Evolutionary conservation across 2,329 filamentous ascomycete genomes (phyloP).

Genomic region (Botrytis galanthina): DNA sequence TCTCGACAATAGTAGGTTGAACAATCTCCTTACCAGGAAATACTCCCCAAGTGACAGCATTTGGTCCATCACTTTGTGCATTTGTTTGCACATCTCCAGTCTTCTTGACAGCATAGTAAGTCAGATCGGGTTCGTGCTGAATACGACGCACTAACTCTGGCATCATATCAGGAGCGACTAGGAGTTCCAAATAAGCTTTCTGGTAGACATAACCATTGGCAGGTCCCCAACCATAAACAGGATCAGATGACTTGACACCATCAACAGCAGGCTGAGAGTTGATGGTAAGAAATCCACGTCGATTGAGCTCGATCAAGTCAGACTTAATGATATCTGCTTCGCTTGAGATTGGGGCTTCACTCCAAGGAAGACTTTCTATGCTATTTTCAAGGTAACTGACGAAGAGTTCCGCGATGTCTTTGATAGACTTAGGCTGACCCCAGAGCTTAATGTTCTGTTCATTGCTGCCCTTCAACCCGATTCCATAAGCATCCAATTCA

Average conservation of each 20-base stretch:
- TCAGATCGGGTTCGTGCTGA: constrained; percentile 74
- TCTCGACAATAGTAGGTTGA: constrained; percentile 99
- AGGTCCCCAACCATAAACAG: constrained; percentile 91
- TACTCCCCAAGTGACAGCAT: constrained; percentile 99
- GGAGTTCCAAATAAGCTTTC: constrained; percentile 92
- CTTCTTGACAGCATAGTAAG: constrained; percentile 91
- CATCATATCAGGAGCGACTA: constrained; percentile 79
- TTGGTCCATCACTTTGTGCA: constrained; percentile 79
- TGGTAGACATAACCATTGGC: constrained; percentile 96
- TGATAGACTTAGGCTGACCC: constrained; percentile 78
- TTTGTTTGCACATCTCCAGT: constrained; percentile 81
- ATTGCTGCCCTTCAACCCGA: constrained; percentile 90
- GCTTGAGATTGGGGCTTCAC: constrained; percentile 78
- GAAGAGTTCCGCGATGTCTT: constrained; percentile 81
- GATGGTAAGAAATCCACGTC: constrained; percentile 84
- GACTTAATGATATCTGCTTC: constrained; percentile 78
- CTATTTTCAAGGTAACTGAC: constrained; percentile 80
- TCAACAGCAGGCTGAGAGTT: constrained; percentile 97
- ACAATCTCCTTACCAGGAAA: constrained; percentile 99
- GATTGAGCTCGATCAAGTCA: constrained; percentile 78
- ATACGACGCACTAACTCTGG: constrained; percentile 75
- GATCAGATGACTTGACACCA: constrained; percentile 81
- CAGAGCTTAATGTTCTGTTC: constrained; percentile 94
- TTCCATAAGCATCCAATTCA: constrained; percentile 89
- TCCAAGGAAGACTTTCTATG: constrained; percentile 86